Conservation (phyloP, 345 rosid genomes). For the Citrus mangshanensis region DNA sequence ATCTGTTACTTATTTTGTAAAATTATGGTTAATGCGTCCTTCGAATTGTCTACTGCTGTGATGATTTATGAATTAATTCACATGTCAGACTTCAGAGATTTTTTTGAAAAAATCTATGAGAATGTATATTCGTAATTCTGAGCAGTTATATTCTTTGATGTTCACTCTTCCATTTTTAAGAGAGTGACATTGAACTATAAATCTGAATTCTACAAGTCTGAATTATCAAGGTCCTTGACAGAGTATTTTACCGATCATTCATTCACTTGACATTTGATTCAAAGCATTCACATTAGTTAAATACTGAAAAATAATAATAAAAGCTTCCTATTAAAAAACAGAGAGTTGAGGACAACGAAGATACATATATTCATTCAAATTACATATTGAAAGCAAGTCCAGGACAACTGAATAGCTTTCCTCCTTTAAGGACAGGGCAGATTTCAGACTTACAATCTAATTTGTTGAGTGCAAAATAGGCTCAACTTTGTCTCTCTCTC, state of each 20-base stretch:
- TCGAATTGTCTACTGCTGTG: neutral
- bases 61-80: slow-evolving; percentile 13
- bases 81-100: slow-evolving; percentile 17
- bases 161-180: neutral
- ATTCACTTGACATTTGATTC: no score
- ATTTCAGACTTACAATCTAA: neutral
- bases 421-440: no score
- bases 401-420: no score
- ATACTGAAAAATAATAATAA: no score
- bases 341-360: neutral
- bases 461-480: neutral
- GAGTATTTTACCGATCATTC: no score
- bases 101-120: slow-evolving; percentile 4
- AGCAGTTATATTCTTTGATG: neutral
- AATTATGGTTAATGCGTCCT: neutral
- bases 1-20: neutral
- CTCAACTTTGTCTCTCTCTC: neutral
- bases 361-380: neutral
- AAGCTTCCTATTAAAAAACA: no score
- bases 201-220: no score
- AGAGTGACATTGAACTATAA: no score
- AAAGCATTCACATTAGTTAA: no score
- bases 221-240: no score
- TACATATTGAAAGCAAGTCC: no score
- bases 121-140: slow-evolving; percentile 12